These are phyloP conservation scores for Parastagonospora avenae DNA, from an alignment of 2,329 filamentous ascomycete genomes.

Conservation along the genomic window DNA sequence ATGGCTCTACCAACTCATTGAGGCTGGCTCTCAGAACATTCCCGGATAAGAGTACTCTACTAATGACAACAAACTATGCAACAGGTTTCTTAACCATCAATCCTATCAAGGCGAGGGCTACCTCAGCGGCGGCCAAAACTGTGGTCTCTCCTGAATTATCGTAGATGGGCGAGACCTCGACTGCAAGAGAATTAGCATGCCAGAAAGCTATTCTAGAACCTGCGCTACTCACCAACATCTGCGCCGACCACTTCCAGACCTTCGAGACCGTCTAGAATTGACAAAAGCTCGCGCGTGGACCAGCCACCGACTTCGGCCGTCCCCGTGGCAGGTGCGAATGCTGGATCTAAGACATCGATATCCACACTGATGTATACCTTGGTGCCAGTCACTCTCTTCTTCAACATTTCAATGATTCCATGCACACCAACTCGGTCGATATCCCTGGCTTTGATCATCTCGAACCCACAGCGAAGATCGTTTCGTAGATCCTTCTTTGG, in stretches of 20 bases:
- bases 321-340: conserved; percentile 62
- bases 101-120: conserved; percentile 56
- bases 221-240: conserved; percentile 56
- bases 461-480: conserved; percentile 64
- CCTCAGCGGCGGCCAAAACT: conserved; percentile 60
- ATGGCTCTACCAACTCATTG: too few relatives aligned
- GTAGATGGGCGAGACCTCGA: conserved; percentile 67
- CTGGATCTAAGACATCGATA: conserved; percentile 63
- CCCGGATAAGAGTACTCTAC: not conserved
- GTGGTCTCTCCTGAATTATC: conserved; percentile 66
- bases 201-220: not conserved
- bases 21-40: too few relatives aligned
- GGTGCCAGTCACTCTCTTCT: conserved; percentile 56
- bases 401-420: conserved; percentile 56
- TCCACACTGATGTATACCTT: conserved; percentile 63
- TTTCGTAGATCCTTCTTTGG: conserved; percentile 60
- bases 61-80: not conserved
- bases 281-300: conserved; percentile 64
- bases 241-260: conserved; percentile 64
- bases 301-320: conserved; percentile 67
- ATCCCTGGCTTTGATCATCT: conserved; percentile 61
- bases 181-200: conserved; percentile 30
- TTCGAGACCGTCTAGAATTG: conserved; percentile 63
- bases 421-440: conserved; percentile 56
- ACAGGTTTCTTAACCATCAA: conserved; percentile 51